Evolutionary conservation across 129 eudicot species (phyloP).

Genomic region (Artemisia annua): DNA sequence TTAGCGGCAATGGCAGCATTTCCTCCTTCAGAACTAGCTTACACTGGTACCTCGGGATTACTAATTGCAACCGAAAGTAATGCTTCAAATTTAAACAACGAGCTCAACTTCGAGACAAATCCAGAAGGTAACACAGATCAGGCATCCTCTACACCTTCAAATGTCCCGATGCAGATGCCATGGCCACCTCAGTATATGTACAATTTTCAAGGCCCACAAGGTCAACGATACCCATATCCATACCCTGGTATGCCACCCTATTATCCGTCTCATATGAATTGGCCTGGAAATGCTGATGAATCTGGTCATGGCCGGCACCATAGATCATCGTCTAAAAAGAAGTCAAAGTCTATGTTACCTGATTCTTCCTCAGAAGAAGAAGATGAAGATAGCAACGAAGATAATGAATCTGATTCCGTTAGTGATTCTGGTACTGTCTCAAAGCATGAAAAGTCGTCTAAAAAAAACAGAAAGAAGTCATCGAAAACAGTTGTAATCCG

Average conservation of each 20-base stretch:
- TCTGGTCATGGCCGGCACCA: slow-evolving; percentile 49
- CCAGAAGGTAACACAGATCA: slow-evolving; percentile 52
- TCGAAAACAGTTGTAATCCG: slow-evolving; percentile 95
- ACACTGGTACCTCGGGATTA: slow-evolving; percentile 68
- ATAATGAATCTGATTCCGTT: slow-evolving; percentile 47
- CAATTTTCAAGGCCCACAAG: slow-evolving; percentile 64
- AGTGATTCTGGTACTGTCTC: slow-evolving; percentile 49
- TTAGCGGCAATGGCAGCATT: slow-evolving; percentile 88
- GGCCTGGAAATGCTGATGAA: slow-evolving; percentile 62
- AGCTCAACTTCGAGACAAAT: slow-evolving; percentile 28
- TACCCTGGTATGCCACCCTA: slow-evolving; percentile 73
- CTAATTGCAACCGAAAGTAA: slow-evolving; percentile 61
- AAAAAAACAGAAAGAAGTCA: slow-evolving; percentile 64
- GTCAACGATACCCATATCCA: slow-evolving; percentile 67
- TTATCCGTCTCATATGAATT: slow-evolving; percentile 68
- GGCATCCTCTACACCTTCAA: slow-evolving; percentile 45
- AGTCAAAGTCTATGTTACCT: slow-evolving; percentile 46
- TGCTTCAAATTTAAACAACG: slow-evolving; percentile 34
- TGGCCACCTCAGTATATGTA: slow-evolving; percentile 90
- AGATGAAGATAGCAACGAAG: slow-evolving; percentile 50
- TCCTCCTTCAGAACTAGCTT: slow-evolving; percentile 61
- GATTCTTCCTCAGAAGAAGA: slow-evolving; percentile 42
- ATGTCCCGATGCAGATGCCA: slow-evolving; percentile 61
- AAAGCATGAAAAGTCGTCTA: slow-evolving; percentile 52
- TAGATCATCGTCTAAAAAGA: slow-evolving; percentile 62